Evolutionary conservation across 768 basidiomycete genomes (phyloP), one percentile per base, ranked within the genome.

Genomic region (Amylocystis lapponica): DNA sequence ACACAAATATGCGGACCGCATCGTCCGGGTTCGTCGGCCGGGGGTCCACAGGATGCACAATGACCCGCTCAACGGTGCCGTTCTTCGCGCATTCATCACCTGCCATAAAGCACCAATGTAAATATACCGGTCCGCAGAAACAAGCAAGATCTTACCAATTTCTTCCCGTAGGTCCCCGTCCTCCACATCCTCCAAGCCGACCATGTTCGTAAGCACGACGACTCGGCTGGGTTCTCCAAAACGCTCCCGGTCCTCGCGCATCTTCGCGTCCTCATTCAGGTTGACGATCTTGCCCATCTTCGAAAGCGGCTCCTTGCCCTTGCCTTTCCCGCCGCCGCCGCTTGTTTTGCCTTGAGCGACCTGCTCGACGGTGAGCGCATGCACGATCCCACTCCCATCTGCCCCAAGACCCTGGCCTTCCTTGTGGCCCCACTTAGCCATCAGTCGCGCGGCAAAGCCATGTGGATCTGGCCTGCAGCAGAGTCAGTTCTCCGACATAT

Each of bases 351-450:
- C 55, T 17, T 61, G 55, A 14, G 77, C 67, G 45, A 71, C 51
- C 42, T 85, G 83, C 57, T 94, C 87, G 17, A 95, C 86, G 0
- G 81, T 75, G 4, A 97, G 74, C 5, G 94, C 91, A 45, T 94
- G 86, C 34, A 94, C 79, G 34, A 98, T 94, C 2, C 93, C 93
- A 2, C 75, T 74, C 6, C 82, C 87, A 46, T 87, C 80, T 0
- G 76, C 83, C 26, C 95, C 95, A 1, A 97, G 74, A 9, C 94
- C 94, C 64, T 92, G 83, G 1, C 95, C 95, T 60, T 90, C 89
- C 59, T 88, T 86, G 60, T 96, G 91, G 0, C 94, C 94, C 88
- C 87, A 94, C 66, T 93, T 96, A 3, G 87, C 88, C 92, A 96
- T 95, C 52, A 95, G 59, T 26, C 87, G 82, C 11, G 83, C 82